Percentiles rank a stretch among this genome's conserved stretches.
These are phyloP conservation scores for Circinella umbellata DNA, from an alignment of 371 early-diverging fungal genomes.

Conservation along the genomic window DNA sequence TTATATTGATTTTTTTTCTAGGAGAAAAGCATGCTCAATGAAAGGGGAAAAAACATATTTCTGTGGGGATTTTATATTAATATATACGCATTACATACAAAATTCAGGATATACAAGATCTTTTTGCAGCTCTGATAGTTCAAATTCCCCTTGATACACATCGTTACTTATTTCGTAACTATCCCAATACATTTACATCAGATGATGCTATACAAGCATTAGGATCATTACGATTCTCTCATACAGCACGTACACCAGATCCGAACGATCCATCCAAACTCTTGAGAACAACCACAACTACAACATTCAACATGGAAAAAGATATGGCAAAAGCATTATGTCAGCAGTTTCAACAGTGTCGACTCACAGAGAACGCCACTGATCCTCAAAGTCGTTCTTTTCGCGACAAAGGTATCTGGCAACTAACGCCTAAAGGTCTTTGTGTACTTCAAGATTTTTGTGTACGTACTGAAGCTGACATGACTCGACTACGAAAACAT, in stretches of 20 bases:
- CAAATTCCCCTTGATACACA: slow-evolving; percentile 61
- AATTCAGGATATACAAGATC: slow-evolving; percentile 63
- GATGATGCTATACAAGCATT: slow-evolving; percentile 64
- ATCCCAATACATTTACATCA: slow-evolving; percentile 63
- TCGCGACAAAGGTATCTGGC: slow-evolving; percentile 59
- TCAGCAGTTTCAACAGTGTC: slow-evolving; percentile 65
- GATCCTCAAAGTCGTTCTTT: slow-evolving; percentile 59
- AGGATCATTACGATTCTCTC: slow-evolving; percentile 57
- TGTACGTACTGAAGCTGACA: slow-evolving; percentile 45
- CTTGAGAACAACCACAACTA: slow-evolving; percentile 62
- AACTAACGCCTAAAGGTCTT: slow-evolving; percentile 64
- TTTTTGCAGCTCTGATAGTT: slow-evolving; percentile 66
- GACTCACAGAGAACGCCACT: slow-evolving; percentile 56
- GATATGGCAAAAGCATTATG: slow-evolving; percentile 71
- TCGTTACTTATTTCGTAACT: slow-evolving; percentile 59
- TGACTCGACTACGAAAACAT: slow-evolving; percentile 32
- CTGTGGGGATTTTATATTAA: slow-evolving; percentile 4
- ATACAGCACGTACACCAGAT: slow-evolving; percentile 58
- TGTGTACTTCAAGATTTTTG: slow-evolving; percentile 61
- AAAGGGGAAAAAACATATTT: not conserved
- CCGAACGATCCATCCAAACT: slow-evolving; percentile 60
- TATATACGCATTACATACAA: slow-evolving; percentile 4
- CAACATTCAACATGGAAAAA: slow-evolving; percentile 66
- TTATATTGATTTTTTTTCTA: too few relatives aligned
- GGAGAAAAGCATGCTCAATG: not conserved